These are phyloP conservation scores for Mortierella sp. DNA, from an alignment of 371 early-diverging fungal species.

Conservation along the genomic window DNA sequence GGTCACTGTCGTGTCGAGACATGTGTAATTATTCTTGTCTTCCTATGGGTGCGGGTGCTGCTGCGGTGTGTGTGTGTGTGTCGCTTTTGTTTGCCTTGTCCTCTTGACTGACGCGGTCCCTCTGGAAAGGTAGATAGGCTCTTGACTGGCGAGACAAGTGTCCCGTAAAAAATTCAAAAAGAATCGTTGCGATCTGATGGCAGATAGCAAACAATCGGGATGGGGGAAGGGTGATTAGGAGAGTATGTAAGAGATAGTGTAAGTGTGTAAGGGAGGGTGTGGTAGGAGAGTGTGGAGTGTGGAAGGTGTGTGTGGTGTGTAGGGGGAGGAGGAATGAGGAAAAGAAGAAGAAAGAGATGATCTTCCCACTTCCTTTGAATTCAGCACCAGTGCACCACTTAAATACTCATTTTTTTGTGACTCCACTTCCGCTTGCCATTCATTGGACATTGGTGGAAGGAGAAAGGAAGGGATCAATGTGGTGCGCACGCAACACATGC, in stretches of 20 bases:
- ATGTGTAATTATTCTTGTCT: constrained; percentile 13
- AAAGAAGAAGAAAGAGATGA: constrained; percentile 35
- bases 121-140: background rate
- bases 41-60: background rate
- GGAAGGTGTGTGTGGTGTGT: background rate
- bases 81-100: background rate
- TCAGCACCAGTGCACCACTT: constrained; percentile 7
- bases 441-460: background rate
- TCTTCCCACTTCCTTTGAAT: constrained; percentile 12
- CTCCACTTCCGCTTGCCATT: background rate
- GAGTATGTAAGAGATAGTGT: background rate
- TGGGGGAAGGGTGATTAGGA: background rate
- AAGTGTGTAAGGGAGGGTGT: background rate
- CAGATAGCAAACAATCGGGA: background rate
- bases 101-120: constrained; percentile 3
- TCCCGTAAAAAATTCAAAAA: background rate
- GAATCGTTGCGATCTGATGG: constrained; percentile 9
- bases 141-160: background rate
- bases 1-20: constrained; percentile 59
- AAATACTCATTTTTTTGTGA: constrained; percentile 18
- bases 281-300: background rate
- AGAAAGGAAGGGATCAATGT: background rate
- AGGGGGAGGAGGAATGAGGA: constrained; percentile 12
- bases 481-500: background rate
- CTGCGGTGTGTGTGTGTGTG: constrained; percentile 5